Conservation (phyloP, 495 filamentous ascomycete genomes). For the Tuber umbilicatum region DNA sequence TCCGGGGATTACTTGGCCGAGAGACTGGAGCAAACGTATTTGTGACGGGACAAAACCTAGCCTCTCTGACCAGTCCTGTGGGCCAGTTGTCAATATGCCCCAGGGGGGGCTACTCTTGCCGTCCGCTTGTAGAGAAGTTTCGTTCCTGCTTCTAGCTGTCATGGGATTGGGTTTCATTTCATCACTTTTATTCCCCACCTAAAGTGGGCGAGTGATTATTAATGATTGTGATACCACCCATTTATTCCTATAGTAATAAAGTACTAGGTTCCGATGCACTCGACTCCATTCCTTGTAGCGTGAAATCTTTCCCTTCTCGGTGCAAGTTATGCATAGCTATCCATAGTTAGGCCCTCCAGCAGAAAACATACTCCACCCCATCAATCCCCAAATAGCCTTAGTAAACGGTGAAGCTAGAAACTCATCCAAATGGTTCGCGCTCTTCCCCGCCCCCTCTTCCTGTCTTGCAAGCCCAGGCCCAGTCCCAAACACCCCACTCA, state of each 20-base stretch:
- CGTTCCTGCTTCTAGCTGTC: not conserved
- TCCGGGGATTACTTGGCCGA: constrained; percentile 77
- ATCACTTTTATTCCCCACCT: not conserved
- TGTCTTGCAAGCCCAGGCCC: not conserved
- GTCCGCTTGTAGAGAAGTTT: not conserved
- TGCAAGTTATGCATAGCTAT: not conserved
- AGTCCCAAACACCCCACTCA: constrained; percentile 14
- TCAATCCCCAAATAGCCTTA: constrained; percentile 1
- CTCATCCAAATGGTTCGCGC: not conserved
- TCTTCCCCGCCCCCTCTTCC: not conserved
- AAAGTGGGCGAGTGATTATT: not conserved
- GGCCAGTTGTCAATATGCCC: not conserved
- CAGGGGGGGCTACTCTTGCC: not conserved
- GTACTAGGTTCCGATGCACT: not conserved
- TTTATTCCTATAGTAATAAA: not conserved
- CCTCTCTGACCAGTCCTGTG: not conserved
- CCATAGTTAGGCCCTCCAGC: not conserved
- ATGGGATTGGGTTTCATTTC: not conserved
- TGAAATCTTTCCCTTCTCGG: not conserved
- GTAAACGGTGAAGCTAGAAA: not conserved
- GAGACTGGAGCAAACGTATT: constrained; percentile 67
- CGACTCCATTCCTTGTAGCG: not conserved
- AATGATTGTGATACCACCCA: not conserved
- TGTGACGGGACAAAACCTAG: constrained; percentile 1
- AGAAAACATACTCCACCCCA: constrained; percentile 1